Evolutionary conservation across 768 basidiomycete genomes (phyloP).

Genomic region (Lactarius hengduanensis): DNA sequence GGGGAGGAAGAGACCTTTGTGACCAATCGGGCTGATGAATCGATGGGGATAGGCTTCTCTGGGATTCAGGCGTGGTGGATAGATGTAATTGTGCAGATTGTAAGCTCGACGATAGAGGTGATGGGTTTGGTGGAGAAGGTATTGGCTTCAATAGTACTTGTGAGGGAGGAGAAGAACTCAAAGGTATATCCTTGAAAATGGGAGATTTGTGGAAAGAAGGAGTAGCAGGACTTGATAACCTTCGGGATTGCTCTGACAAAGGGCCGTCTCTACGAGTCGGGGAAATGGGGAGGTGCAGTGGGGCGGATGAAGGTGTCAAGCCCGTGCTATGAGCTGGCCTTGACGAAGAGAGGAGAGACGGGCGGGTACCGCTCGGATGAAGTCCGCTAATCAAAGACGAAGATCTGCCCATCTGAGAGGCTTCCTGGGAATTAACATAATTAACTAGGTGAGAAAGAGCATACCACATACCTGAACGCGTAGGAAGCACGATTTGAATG

Average conservation of each 20-base stretch:
- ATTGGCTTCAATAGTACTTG: conserved; percentile 9
- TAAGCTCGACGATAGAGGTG: conserved; percentile 2
- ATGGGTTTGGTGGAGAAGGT: not conserved
- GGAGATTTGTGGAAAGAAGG: conserved; percentile 3
- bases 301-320: conserved; percentile 8
- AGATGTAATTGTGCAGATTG: not conserved
- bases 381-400: not conserved
- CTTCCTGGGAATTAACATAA: conserved; percentile 5
- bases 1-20: not conserved
- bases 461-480: conserved; percentile 15
- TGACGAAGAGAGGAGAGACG: conserved; percentile 6
- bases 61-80: conserved; percentile 11
- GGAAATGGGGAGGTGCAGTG: conserved; percentile 3
- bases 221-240: not conserved
- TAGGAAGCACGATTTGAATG: conserved; percentile 20
- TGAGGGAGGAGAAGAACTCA: conserved; percentile 24
- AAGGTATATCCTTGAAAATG: conserved; percentile 1
- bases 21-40: conserved; percentile 1
- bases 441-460: not conserved
- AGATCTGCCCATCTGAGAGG: not conserved
- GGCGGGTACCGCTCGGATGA: not conserved
- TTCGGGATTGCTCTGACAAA: not conserved
- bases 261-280: not conserved
- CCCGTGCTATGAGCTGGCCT: conserved; percentile 1
- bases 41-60: not conserved